A percentile compares a stretch with the other conserved stretches of the same genome.
Evolutionary conservation across 1,284 basidiomycete genomes (phyloP).

Genomic region (Cryptococcus amylolentus): DNA sequence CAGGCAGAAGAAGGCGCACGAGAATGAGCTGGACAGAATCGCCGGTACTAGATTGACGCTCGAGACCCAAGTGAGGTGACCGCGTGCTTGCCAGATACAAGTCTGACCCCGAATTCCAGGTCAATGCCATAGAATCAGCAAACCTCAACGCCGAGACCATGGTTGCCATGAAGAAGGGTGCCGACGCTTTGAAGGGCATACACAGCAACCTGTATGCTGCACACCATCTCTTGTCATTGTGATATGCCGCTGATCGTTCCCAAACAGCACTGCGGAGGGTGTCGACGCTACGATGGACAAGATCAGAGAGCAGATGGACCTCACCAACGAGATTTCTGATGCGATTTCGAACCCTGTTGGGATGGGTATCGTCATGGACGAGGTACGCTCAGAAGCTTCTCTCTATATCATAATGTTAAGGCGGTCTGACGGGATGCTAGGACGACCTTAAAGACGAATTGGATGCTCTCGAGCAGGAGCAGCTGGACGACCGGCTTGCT

Average conservation of each 20-base stretch:
- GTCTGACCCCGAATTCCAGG: constrained; percentile 37
- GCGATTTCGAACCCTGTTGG: constrained; percentile 79
- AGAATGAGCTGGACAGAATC: constrained; percentile 82
- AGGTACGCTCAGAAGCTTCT: constrained; percentile 54
- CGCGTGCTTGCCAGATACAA: background rate
- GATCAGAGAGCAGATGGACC: constrained; percentile 87
- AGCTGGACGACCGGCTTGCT: constrained; percentile 79
- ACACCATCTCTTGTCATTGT: background rate
- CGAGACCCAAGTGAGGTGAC: constrained; percentile 71
- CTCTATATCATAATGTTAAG: too few species aligned
- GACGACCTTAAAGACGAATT: constrained; percentile 80
- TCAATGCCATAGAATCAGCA: constrained; percentile 95
- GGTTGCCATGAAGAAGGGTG: constrained; percentile 94
- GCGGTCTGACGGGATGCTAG: constrained; percentile 50
- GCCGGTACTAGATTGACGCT: constrained; percentile 86
- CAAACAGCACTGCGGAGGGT: constrained; percentile 74
- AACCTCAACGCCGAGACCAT: constrained; percentile 99
- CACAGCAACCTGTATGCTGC: constrained; percentile 80
- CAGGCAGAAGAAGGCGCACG: constrained; percentile 88
- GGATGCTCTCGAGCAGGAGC: constrained; percentile 86
- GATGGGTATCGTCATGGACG: constrained; percentile 65
- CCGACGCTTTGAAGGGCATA: constrained; percentile 85
- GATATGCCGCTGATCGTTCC: background rate
- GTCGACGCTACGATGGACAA: constrained; percentile 89
- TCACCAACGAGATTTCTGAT: constrained; percentile 94